Conservation (phyloP, 2,329 filamentous ascomycete species). For the Claviceps humidiphila region DNA sequence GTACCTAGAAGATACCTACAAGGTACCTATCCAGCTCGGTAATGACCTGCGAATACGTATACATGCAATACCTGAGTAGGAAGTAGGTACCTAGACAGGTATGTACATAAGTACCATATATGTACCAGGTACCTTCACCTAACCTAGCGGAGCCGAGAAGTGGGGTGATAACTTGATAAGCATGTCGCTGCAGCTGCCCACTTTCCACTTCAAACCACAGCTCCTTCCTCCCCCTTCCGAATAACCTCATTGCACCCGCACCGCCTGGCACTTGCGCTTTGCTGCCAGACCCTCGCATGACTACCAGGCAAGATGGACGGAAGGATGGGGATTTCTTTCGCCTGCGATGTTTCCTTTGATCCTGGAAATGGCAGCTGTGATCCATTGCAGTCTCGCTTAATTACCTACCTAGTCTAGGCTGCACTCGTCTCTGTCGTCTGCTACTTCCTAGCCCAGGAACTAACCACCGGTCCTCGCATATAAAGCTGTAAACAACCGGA, state of each 20-base stretch:
- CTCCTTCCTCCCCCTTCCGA: not conserved
- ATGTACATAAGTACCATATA: no score
- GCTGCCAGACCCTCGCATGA: not conserved
- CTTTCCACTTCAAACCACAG: not conserved
- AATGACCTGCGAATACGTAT: no score
- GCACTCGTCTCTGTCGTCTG: not conserved
- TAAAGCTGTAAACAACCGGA: not conserved
- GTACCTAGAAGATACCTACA: no score
- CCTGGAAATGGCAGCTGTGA: not conserved
- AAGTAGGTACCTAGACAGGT: no score
- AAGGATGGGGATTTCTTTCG: no score
- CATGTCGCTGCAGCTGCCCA: no score
- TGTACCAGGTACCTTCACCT: no score
- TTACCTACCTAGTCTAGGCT: not conserved
- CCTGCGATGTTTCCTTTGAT: not conserved
- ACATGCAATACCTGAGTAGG: no score
- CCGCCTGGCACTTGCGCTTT: not conserved
- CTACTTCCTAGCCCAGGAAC: not conserved
- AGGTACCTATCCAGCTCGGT: no score
- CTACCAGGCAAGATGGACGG: not conserved
- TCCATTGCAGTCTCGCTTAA: not conserved
- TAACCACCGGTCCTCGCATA: not conserved
- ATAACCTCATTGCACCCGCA: not conserved
- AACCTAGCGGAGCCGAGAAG: no score
- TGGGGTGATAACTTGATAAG: no score